Evolutionary conservation across 805 yeast genomes (phyloP).

Genomic region (Candida arabinofermentans): DNA sequence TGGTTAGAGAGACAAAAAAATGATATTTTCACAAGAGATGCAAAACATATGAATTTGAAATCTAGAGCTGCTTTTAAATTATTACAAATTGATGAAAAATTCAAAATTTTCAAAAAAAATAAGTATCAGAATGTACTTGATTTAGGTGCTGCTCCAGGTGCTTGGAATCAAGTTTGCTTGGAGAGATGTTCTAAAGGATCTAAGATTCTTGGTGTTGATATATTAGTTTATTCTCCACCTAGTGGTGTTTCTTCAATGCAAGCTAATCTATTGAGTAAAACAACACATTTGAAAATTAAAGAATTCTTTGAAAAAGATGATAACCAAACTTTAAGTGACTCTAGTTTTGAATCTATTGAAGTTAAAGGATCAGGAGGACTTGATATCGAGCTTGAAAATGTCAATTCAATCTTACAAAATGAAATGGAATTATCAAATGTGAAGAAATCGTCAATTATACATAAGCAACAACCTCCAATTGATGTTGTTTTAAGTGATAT

Average conservation of each 20-base stretch:
- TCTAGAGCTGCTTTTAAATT: conserved; percentile 93
- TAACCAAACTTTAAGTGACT: no score
- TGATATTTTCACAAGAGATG: conserved; percentile 65
- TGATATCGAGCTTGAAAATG: conserved; percentile 9
- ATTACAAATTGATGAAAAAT: conserved; percentile 66
- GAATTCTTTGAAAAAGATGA: conserved; percentile 49
- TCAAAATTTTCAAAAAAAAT: conserved; percentile 42
- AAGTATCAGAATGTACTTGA: conserved; percentile 54
- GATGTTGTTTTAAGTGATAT: conserved; percentile 77
- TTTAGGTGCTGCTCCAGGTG: conserved; percentile 91
- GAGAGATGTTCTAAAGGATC: conserved; percentile 48
- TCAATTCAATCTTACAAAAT: conserved; percentile 16
- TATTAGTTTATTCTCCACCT: conserved; percentile 77
- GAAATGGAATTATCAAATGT: conserved; percentile 10
- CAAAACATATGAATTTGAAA: conserved; percentile 56
- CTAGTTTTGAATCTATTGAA: conserved; percentile 12
- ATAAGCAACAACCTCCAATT: conserved; percentile 40
- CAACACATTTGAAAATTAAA: conserved; percentile 55
- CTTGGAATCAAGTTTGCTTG: conserved; percentile 86
- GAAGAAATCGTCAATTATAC: conserved; percentile 7
- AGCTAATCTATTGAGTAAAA: conserved; percentile 74
- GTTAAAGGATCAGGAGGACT: conserved; percentile 8
- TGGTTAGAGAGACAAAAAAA: conserved; percentile 72
- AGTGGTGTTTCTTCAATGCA: conserved; percentile 75
- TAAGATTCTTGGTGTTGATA: conserved; percentile 74